A percentile compares a stretch with the other conserved stretches of the same genome.
Conservation (phyloP, 148 eudicot species). For the Cornus florida region DNA sequence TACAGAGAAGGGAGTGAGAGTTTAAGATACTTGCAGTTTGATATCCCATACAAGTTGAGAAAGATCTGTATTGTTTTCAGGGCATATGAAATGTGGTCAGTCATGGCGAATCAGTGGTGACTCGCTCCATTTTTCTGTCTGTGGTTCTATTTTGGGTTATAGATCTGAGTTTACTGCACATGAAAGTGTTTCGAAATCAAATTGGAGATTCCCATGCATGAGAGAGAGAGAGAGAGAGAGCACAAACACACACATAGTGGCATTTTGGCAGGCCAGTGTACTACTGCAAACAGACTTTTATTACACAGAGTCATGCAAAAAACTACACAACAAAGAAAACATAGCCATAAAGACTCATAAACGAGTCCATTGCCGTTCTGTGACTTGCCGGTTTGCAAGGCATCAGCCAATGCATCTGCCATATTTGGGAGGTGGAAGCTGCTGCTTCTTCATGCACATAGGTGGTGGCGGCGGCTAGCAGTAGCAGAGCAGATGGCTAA, state of each 20-base stretch:
- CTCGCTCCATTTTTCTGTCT: too few relatives aligned
- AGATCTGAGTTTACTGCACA: too few relatives aligned
- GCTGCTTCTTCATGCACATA: neutral
- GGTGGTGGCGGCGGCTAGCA: neutral
- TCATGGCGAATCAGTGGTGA: too few relatives aligned
- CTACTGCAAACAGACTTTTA: neutral
- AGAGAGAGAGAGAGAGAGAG: neutral
- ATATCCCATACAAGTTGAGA: too few relatives aligned
- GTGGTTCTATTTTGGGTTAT: too few relatives aligned
- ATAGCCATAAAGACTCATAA: slow-evolving; percentile 20
- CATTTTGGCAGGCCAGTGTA: neutral
- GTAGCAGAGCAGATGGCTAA: slow-evolving; percentile 11
- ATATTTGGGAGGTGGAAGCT: slow-evolving; percentile 4
- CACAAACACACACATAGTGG: neutral
- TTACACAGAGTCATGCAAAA: neutral
- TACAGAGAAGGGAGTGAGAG: too few relatives aligned
- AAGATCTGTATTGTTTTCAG: too few relatives aligned
- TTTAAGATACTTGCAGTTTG: too few relatives aligned
- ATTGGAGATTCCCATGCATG: neutral
- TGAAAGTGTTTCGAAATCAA: too few relatives aligned
- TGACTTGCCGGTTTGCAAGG: slow-evolving; percentile 33
- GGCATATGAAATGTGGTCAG: too few relatives aligned
- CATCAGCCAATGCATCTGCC: slow-evolving; percentile 7
- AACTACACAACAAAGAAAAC: neutral
- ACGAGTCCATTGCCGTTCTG: slow-evolving; percentile 24